A percentile compares a stretch with the other conserved stretches of the same genome.
Conservation (phyloP, 208 protist species). For the Wallacemonas rigidus region DNA sequence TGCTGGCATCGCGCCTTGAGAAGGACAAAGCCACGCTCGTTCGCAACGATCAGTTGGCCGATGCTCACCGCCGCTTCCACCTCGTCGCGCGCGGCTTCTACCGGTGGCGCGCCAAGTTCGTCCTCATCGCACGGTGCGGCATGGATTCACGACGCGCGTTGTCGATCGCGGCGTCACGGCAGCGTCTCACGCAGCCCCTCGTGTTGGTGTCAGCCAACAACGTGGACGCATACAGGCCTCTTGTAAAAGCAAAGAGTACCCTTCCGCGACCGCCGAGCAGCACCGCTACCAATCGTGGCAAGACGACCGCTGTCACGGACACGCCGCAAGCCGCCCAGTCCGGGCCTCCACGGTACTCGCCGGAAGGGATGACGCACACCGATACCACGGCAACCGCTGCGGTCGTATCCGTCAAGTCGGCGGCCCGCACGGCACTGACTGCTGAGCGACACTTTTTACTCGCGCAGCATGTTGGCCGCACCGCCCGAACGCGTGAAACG, state of each 20-base stretch:
- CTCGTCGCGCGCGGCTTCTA: conserved; percentile 28
- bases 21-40: not conserved
- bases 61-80: not conserved
- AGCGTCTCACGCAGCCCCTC: not conserved
- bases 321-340: too few species aligned
- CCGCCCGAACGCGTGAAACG: too few species aligned
- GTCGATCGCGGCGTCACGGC: not conserved
- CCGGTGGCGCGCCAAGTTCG: conserved; percentile 28
- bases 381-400: too few species aligned
- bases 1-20: not conserved
- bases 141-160: conserved; percentile 29
- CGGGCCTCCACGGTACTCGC: too few species aligned
- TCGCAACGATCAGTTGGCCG: conserved; percentile 4
- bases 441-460: too few species aligned
- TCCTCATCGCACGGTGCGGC: conserved; percentile 21
- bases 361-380: too few species aligned
- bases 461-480: too few species aligned
- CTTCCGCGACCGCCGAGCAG: too few species aligned
- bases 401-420: too few species aligned
- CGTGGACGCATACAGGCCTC: not conserved
- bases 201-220: conserved; percentile 1
- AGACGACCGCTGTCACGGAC: too few species aligned
- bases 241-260: not conserved
- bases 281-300: too few species aligned
- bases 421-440: too few species aligned